Percentiles rank a stretch among this genome's conserved stretches.
Evolutionary conservation across 345 rosid species (phyloP).

Genomic region (Populus tremula): DNA sequence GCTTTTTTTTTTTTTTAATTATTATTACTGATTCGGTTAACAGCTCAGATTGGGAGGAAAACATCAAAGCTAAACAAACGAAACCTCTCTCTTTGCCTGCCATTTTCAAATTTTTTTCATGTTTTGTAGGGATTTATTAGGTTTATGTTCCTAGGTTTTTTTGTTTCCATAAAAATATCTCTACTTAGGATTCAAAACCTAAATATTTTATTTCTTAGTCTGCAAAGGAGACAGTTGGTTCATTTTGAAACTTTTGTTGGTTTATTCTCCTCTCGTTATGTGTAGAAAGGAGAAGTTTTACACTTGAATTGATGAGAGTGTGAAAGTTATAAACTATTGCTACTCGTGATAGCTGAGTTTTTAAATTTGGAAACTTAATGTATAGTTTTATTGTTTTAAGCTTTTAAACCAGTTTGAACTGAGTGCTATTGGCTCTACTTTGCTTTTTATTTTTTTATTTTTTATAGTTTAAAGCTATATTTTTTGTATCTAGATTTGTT

Average conservation of each 20-base stretch:
- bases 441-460: background rate
- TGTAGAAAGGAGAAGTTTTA: background rate
- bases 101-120: background rate
- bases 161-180: background rate
- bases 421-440: background rate
- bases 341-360: background rate
- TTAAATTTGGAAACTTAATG: background rate
- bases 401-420: background rate
- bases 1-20: too few relatives aligned
- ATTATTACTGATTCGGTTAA: too few relatives aligned
- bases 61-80: background rate
- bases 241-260: background rate
- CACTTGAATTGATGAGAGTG: background rate
- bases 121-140: background rate
- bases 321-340: background rate
- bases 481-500: background rate
- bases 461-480: background rate
- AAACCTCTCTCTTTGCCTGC: background rate
- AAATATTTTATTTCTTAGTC: background rate
- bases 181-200: background rate
- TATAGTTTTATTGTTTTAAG: background rate
- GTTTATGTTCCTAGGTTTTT: background rate
- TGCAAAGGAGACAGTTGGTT: background rate
- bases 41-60: background rate
- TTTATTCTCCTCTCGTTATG: background rate